phyloP scores from a whole-genome alignment of 2,329 filamentous ascomycete genomes.

The Pleomassaria siparia region DNA sequence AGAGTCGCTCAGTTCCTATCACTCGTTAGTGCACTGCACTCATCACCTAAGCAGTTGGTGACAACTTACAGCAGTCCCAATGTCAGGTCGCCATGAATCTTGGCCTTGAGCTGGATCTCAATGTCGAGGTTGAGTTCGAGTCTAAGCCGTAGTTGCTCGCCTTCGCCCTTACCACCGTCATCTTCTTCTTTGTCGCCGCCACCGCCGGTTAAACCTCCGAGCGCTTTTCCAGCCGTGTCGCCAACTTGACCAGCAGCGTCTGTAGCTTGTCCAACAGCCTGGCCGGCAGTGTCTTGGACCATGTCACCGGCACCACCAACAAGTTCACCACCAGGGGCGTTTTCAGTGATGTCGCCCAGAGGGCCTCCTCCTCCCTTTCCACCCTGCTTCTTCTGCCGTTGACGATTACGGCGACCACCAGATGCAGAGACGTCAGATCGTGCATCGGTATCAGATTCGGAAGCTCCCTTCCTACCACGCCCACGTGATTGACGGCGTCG shows the following conservation, averaged over 20 bases:
- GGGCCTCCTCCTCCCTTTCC: slow-evolving; percentile 50
- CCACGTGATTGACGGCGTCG: slow-evolving; percentile 54
- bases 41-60: too few species aligned
- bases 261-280: slow-evolving; percentile 52
- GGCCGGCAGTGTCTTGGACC: slow-evolving; percentile 58
- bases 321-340: slow-evolving; percentile 54
- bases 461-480: slow-evolving; percentile 47
- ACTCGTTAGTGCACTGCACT: slow-evolving; percentile 20
- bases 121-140: slow-evolving; percentile 64
- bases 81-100: slow-evolving; percentile 65
- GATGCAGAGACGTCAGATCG: slow-evolving; percentile 56
- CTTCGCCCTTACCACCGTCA: slow-evolving; percentile 34
- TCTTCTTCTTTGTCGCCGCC: slow-evolving; percentile 23
- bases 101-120: slow-evolving; percentile 65
- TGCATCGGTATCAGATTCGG: slow-evolving; percentile 56
- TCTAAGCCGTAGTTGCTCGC: slow-evolving; percentile 57
- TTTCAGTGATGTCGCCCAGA: slow-evolving; percentile 59
- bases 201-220: slow-evolving; percentile 52
- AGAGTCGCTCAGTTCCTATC: slow-evolving; percentile 33
- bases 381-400: slow-evolving; percentile 52
- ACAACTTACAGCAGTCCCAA: slow-evolving; percentile 54
- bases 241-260: slow-evolving; percentile 49
- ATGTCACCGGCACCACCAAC: slow-evolving; percentile 57
- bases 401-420: slow-evolving; percentile 59
- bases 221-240: slow-evolving; percentile 45